Evolutionary conservation across 2,329 filamentous ascomycete species (phyloP), one percentile per base, ranked within the genome.

Genomic region (Fusarium mexicanum): DNA sequence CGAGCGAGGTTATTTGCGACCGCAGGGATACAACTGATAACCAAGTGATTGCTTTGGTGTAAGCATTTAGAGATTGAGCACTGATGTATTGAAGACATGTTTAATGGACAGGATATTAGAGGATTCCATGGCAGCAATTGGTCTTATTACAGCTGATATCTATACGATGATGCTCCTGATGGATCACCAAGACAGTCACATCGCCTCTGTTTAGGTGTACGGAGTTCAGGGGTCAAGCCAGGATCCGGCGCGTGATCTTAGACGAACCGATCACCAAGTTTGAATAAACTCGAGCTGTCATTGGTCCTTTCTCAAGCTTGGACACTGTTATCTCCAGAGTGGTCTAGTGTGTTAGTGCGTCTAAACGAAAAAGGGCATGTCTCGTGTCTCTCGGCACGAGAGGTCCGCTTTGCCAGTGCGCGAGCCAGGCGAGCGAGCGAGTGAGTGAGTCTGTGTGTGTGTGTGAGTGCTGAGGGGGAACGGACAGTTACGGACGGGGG

Each of bases 311-410:
- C 10, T 8, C 20, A 67, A 66, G 63, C 63, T 47, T 55, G 48
- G 63, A 41, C 41, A 24, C 29, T 50, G 37, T 67, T 50, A 70
- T 70, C 67, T 70, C 60, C 20, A 71, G 67, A 71, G 33, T 26
- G 61, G 67, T 67, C 54, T 69, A 69, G 65, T 64, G 63, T 26
- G 64, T 50, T 46, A 44, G 67, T 69, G 67, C 51, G 51, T 59
- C 60, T 70, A 61, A 71, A 70, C 67, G 67, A 71, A 70, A 70
- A 70, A 48, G 53, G 53, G 37, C 65, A 66, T 61, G 67, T 64
- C 65, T 63, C 26, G 29, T 61, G 65, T 68, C 53, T 67, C 67
- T 71, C 60, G 67, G 67, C 67, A 71, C 53, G 53, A 70, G 50
- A 69, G 67, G 57, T 63, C 66, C 66, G 65, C 65, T 67, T 24